Evolutionary conservation across 306 rosid species (phyloP).

Genomic region (Pachyrhizus erosus): DNA sequence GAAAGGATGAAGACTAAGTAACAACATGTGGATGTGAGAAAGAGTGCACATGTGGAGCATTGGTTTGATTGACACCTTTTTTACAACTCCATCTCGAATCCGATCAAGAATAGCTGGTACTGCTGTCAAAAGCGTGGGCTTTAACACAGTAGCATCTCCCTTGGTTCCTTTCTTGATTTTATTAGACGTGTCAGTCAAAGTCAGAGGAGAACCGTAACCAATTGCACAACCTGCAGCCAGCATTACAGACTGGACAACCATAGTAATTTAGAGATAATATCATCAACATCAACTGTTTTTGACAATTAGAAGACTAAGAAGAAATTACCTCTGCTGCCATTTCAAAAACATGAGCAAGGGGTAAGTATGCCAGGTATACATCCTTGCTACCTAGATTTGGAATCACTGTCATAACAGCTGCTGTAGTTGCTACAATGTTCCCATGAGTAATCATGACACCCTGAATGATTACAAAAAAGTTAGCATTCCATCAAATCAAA

Average conservation of each 20-base stretch:
- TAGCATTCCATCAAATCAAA: not conserved
- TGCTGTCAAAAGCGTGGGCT: conserved; percentile 83
- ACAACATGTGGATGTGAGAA: not conserved
- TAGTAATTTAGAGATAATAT: conserved; percentile 41
- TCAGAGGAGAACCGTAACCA: conserved; percentile 82
- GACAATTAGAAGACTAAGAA: conserved; percentile 28
- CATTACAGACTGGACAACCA: conserved; percentile 81
- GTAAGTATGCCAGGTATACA: conserved; percentile 89
- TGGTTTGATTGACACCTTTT: conserved; percentile 59
- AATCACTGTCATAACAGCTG: conserved; percentile 79
- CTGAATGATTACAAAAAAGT: not conserved
- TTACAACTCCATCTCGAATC: conserved; percentile 82
- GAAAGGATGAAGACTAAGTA: not conserved
- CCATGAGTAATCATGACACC: conserved; percentile 98
- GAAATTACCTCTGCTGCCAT: conserved; percentile 87
- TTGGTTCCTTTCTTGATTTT: conserved; percentile 91
- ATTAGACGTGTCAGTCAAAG: conserved; percentile 83
- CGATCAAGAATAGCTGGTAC: conserved; percentile 96
- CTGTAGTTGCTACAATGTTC: conserved; percentile 82
- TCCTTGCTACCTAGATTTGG: conserved; percentile 71
- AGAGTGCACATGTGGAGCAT: not conserved
- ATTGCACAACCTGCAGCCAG: conserved; percentile 73
- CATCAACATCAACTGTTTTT: conserved; percentile 9
- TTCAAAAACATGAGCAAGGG: conserved; percentile 95
- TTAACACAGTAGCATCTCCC: conserved; percentile 78